Conservation (phyloP, 169 alveolate genomes). For the Plasmodium fragile region DNA sequence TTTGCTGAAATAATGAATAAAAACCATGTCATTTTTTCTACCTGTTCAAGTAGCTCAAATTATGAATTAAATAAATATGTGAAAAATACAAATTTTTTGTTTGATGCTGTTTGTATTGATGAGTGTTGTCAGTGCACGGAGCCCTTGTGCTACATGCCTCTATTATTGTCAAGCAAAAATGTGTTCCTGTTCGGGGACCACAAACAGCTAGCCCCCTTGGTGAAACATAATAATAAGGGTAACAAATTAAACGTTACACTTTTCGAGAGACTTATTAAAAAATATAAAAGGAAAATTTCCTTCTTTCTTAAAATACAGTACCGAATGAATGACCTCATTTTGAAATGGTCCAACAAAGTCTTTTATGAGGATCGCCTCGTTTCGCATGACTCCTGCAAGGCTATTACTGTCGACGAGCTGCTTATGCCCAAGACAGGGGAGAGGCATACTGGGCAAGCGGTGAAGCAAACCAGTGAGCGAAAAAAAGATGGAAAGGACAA, state of each 20-base stretch:
- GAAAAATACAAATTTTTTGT: constrained; percentile 46
- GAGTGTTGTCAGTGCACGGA: constrained; percentile 78
- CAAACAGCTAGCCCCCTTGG: constrained; percentile 66
- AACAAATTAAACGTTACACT: constrained; percentile 52
- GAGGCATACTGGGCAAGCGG: background rate
- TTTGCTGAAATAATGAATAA: constrained; percentile 51
- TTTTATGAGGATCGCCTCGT: constrained; percentile 46
- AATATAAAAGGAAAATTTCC: constrained; percentile 26
- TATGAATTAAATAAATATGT: constrained; percentile 68
- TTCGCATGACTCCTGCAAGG: constrained; percentile 45
- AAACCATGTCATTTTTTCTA: constrained; percentile 43
- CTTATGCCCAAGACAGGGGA: background rate
- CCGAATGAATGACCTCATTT: constrained; percentile 66
- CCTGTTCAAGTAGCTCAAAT: constrained; percentile 74
- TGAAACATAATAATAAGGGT: constrained; percentile 15
- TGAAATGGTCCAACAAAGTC: constrained; percentile 47
- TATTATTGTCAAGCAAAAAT: constrained; percentile 35
- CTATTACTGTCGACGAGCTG: constrained; percentile 18
- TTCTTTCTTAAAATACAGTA: constrained; percentile 65
- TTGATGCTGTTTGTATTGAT: constrained; percentile 73
- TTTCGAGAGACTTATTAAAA: constrained; percentile 58
- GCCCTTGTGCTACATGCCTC: constrained; percentile 66
- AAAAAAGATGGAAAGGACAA: background rate
- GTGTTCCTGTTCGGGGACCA: constrained; percentile 75
- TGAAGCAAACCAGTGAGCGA: background rate